These are phyloP conservation scores for Talaromyces ruber DNA, from an alignment of 495 filamentous ascomycete genomes.

Conservation along the genomic window DNA sequence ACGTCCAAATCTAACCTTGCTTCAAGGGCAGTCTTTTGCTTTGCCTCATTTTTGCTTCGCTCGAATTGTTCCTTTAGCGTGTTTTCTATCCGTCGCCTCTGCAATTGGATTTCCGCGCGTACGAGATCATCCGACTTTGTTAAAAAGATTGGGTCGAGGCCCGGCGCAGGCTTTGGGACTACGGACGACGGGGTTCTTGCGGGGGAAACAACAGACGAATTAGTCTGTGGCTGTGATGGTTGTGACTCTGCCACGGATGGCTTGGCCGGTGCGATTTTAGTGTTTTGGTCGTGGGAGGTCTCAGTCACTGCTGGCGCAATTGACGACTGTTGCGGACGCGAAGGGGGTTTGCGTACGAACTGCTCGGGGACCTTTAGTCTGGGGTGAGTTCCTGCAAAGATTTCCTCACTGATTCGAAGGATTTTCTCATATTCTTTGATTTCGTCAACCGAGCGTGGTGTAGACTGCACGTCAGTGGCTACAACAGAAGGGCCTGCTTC, in stretches of 20 bases:
- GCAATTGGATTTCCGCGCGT: constrained; percentile 71
- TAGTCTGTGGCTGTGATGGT: constrained; percentile 20
- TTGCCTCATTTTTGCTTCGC: constrained; percentile 47
- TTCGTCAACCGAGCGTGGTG: constrained; percentile 20
- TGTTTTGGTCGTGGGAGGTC: constrained; percentile 11
- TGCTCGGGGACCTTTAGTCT: constrained; percentile 59
- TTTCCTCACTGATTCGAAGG: constrained; percentile 63
- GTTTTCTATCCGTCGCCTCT: constrained; percentile 73
- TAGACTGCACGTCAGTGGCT: background rate
- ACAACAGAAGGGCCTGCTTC: constrained; percentile 1
- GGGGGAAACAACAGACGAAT: constrained; percentile 19
- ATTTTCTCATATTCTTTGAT: constrained; percentile 63
- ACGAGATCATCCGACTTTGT: constrained; percentile 78
- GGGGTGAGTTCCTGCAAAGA: constrained; percentile 67
- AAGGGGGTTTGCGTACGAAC: constrained; percentile 42
- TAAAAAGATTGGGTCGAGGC: constrained; percentile 71
- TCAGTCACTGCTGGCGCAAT: constrained; percentile 15
- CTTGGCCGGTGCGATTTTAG: background rate
- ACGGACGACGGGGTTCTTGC: constrained; percentile 25
- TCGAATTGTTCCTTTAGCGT: constrained; percentile 66
- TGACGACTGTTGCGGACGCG: constrained; percentile 14
- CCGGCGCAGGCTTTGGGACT: constrained; percentile 30
- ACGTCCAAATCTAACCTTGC: constrained; percentile 65
- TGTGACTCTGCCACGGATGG: constrained; percentile 13
- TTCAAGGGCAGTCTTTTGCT: constrained; percentile 49